phyloP scores from a whole-genome alignment of 352 stramenopile species.

The Globisporangium irregulare region DNA sequence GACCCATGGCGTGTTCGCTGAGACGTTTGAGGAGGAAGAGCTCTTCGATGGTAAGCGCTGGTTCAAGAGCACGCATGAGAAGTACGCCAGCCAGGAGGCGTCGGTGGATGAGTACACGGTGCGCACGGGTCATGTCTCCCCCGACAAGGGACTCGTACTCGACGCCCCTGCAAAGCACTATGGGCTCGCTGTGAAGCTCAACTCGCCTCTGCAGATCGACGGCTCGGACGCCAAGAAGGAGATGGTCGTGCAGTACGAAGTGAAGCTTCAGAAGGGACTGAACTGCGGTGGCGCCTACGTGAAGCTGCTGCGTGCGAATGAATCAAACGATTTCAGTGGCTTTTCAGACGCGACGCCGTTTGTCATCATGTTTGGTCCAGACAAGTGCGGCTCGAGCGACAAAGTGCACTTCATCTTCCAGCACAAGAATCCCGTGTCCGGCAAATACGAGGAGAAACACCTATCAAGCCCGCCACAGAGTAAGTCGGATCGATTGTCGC shows the following conservation, averaged over 20 bases:
- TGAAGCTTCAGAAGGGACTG: constrained; percentile 90
- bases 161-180: constrained; percentile 75
- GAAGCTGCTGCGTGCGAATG: constrained; percentile 87
- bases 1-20: constrained; percentile 62
- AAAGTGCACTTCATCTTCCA: constrained; percentile 96
- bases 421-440: constrained; percentile 90
- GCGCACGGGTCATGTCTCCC: constrained; percentile 44
- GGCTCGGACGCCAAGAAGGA: constrained; percentile 71
- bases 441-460: constrained; percentile 94
- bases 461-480: constrained; percentile 72
- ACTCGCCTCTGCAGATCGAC: constrained; percentile 62
- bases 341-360: constrained; percentile 89
- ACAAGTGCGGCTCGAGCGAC: constrained; percentile 92
- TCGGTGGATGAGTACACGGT: constrained; percentile 62
- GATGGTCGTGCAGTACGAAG: constrained; percentile 94
- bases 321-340: constrained; percentile 41
- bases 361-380: constrained; percentile 95
- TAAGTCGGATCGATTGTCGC: constrained; percentile 82
- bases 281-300: constrained; percentile 93
- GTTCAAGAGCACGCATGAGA: constrained; percentile 82
- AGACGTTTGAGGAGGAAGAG: constrained; percentile 71
- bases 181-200: constrained; percentile 69
- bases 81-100: constrained; percentile 75
- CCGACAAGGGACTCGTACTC: constrained; percentile 73
- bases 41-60: constrained; percentile 64